A percentile compares a stretch with the other conserved stretches of the same genome.
Conservation (phyloP, 495 filamentous ascomycete genomes). For the Xylaria intraflava region DNA sequence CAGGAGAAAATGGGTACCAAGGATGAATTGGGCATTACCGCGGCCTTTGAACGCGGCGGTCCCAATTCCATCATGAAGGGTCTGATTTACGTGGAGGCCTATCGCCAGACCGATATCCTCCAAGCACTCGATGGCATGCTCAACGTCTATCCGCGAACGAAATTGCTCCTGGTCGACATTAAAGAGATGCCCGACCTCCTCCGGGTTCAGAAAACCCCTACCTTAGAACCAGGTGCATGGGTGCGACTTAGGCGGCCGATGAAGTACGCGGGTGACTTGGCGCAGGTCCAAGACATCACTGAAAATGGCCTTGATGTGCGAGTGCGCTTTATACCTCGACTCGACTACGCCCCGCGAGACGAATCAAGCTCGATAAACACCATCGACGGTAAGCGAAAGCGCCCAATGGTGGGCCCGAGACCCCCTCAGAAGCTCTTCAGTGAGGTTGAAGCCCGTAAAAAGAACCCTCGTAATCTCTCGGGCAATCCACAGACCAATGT, state of each 20-base stretch:
- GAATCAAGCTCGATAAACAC: conserved; percentile 49
- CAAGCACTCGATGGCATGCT: conserved; percentile 72
- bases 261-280: conserved; percentile 83
- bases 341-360: conserved; percentile 86
- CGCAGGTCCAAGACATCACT: conserved; percentile 88
- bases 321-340: conserved; percentile 77
- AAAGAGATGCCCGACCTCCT: conserved; percentile 96
- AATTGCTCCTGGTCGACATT: conserved; percentile 82
- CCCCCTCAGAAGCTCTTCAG: conserved; percentile 91
- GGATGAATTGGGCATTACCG: conserved; percentile 69
- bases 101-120: conserved; percentile 76
- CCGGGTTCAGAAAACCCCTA: conserved; percentile 77
- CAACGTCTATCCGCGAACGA: conserved; percentile 77
- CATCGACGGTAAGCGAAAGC: conserved; percentile 69
- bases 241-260: conserved; percentile 76
- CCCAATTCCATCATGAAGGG: conserved; percentile 70
- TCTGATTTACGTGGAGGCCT: conserved; percentile 91
- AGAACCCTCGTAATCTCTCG: conserved; percentile 64
- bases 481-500: conserved; percentile 58
- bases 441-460: conserved; percentile 86
- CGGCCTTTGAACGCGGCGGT: conserved; percentile 82
- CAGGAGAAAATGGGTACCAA: conserved; percentile 69
- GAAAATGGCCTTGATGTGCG: conserved; percentile 85
- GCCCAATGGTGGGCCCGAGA: conserved; percentile 54
- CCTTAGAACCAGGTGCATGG: conserved; percentile 82